These are phyloP conservation scores for Colletotrichum paranaense DNA, from an alignment of 2,329 filamentous ascomycete genomes.

Conservation along the genomic window DNA sequence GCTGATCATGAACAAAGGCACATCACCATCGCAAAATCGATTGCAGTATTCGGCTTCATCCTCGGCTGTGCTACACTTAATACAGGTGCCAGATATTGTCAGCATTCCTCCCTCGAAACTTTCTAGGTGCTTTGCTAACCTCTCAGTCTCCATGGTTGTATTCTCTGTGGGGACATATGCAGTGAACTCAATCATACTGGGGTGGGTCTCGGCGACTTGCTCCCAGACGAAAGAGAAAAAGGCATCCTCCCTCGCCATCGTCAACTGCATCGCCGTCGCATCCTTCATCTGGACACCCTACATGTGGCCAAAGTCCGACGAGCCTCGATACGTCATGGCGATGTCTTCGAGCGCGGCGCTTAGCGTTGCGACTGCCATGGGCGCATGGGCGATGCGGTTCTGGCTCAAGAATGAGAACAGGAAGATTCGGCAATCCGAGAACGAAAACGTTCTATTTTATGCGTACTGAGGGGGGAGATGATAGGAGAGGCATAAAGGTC, in stretches of 20 bases:
- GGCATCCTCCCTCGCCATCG: conserved; percentile 48
- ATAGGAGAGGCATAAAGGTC: too few species aligned
- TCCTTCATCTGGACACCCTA: conserved; percentile 38
- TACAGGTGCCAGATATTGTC: conserved; percentile 40
- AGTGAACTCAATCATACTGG: conserved; percentile 51
- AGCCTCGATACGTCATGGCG: conserved; percentile 43
- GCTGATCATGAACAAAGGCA: neutral
- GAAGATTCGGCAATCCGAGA: conserved; percentile 38
- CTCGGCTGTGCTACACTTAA: conserved; percentile 44
- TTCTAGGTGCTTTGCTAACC: neutral
- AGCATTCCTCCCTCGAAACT: too few species aligned
- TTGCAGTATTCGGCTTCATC: conserved; percentile 33
- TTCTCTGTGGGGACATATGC: conserved; percentile 43
- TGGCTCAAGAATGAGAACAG: conserved; percentile 39
- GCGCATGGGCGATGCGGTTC: conserved; percentile 36
- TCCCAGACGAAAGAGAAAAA: conserved; percentile 54
- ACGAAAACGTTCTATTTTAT: conserved; percentile 38
- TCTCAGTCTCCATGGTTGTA: conserved; percentile 42
- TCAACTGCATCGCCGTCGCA: conserved; percentile 36
- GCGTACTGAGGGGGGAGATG: conserved; percentile 30
- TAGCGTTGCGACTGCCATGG: conserved; percentile 30
- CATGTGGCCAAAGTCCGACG: conserved; percentile 46
- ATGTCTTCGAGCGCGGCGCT: conserved; percentile 40
- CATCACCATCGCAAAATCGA: conserved; percentile 26
- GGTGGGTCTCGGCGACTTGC: conserved; percentile 49